Conservation (phyloP, 208 protist genomes). For the Perkinsela sp. region DNA sequence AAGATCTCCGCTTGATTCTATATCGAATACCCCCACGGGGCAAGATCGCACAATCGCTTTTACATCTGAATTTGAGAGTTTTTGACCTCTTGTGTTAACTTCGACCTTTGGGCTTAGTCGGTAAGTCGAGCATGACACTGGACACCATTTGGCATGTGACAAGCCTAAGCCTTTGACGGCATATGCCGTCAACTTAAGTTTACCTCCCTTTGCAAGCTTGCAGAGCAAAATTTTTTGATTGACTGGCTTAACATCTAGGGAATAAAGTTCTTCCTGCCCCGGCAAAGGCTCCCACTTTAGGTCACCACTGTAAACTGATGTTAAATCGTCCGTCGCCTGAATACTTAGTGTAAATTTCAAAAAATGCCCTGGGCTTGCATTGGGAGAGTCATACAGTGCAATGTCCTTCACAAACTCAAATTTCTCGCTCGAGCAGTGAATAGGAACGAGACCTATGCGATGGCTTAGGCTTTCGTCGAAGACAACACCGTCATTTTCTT, state of each 20-base stretch:
- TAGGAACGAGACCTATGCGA: slow-evolving; percentile 82
- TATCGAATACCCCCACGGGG: slow-evolving; percentile 74
- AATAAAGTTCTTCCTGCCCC: slow-evolving; percentile 17
- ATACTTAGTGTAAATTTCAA: slow-evolving; percentile 47
- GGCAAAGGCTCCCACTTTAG: slow-evolving; percentile 73
- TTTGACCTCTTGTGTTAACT: slow-evolving; percentile 13
- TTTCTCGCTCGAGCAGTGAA: slow-evolving; percentile 73
- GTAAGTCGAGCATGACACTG: slow-evolving; percentile 84
- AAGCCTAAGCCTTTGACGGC: slow-evolving; percentile 82
- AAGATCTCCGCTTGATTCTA: slow-evolving; percentile 34
- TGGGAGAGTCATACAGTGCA: slow-evolving; percentile 1
- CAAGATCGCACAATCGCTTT: slow-evolving; percentile 49
- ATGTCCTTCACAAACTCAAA: slow-evolving; percentile 50
- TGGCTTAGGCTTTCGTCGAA: slow-evolving; percentile 87
- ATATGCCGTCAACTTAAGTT: slow-evolving; percentile 63
- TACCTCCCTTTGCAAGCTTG: slow-evolving; percentile 81
- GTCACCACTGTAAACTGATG: slow-evolving; percentile 56
- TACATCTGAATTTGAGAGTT: slow-evolving; percentile 32
- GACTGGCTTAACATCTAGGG: slow-evolving; percentile 55
- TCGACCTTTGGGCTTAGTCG: slow-evolving; percentile 73
- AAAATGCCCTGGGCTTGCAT: slow-evolving; percentile 14
- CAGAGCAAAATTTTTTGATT: slow-evolving; percentile 86
- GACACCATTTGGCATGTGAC: slow-evolving; percentile 91
- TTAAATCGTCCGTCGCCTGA: slow-evolving; percentile 24
- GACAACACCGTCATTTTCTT: slow-evolving; percentile 89